Base-by-base conservation (phyloP, 306 rosid genomes). In the Elaeagnus macrophylla region DNA sequence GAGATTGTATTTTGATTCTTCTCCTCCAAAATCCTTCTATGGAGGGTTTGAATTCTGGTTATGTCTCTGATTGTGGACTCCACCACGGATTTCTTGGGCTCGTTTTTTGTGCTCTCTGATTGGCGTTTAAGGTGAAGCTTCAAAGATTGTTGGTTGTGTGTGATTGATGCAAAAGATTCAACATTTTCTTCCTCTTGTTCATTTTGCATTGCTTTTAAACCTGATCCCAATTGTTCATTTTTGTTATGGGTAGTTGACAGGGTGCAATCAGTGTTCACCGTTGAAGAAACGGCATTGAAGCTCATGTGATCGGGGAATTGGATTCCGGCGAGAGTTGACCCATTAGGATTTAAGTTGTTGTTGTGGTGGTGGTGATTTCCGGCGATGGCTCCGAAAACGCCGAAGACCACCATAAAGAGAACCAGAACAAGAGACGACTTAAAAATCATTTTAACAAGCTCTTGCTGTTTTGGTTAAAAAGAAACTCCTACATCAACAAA, bases 1-100 rank as follows among this genome's bases (percentile, higher is more conserved):
- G 95, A 79, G 67, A 69, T 43, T 36, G 76, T 73, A 73, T 82
- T 84, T 62, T 82, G 96, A 52, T 91, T 93, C 95, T 87, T 93
- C 70, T 79, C 75, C 70, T 87, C 95, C 0, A 54, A 39, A 49
- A 80, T 77, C 66, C 95, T 86, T 37, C 67, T 67, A 19, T 84
- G 80, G 19, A 93, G 95, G 35, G 83, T 84, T 57, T 87, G 96
- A 52, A 87, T 87, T 79, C 99, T 80, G 52, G 75, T 66, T n/a
- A 67, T 69, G 79, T 93, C 99, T 56, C 74, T 68, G 55, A 37
- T 18, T 16, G 88, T 80, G 72, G 59, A 81, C 63, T 83, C 83
- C 38, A 71, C 49, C 57, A 73, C 58, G 13, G 93, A 79, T 9
- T 60, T 57, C 53, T 69, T 80, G 0, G 81, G 80, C 59, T 73